These are phyloP conservation scores for Uronychia setigera DNA, from an alignment of 73 alveolate species.

Conservation along the genomic window DNA sequence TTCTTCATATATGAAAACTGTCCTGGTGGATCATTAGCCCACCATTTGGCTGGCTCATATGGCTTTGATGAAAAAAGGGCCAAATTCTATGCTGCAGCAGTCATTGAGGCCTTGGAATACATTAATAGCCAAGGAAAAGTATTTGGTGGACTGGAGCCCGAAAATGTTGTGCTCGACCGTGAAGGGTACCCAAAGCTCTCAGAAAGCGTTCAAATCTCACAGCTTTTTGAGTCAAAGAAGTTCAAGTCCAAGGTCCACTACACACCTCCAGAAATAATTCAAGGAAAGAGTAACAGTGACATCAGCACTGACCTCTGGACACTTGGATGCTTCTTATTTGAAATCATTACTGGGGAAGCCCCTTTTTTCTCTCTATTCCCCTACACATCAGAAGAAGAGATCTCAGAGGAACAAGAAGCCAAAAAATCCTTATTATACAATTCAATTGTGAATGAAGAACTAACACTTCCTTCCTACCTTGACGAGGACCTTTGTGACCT, in stretches of 20 bases:
- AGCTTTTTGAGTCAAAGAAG: background rate
- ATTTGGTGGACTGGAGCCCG: slow-evolving; percentile 86
- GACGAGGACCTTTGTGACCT: slow-evolving; percentile 49
- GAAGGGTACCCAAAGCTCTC: slow-evolving; percentile 86
- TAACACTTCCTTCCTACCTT: background rate
- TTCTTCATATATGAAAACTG: slow-evolving; percentile 33
- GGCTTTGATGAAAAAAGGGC: slow-evolving; percentile 77
- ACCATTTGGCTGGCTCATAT: slow-evolving; percentile 65
- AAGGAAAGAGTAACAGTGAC: background rate
- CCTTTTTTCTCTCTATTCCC: too few species aligned
- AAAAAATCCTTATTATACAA: background rate
- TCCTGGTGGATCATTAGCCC: slow-evolving; percentile 44
- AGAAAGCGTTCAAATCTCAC: slow-evolving; percentile 30
- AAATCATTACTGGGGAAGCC: background rate
- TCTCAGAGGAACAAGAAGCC: background rate
- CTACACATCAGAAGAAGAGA: background rate
- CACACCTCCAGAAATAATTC: background rate
- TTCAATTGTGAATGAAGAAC: background rate
- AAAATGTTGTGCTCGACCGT: slow-evolving; percentile 79
- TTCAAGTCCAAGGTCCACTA: background rate
- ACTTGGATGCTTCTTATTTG: background rate
- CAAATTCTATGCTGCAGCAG: slow-evolving; percentile 81
- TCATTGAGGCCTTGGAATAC: slow-evolving; percentile 72
- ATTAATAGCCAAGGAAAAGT: slow-evolving; percentile 81
- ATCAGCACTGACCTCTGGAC: background rate